Percentiles rank a stretch among this genome's conserved stretches.
phyloP scores from a whole-genome alignment of 192 early-diverging fungal species.

The Coemansia furcata region DNA sequence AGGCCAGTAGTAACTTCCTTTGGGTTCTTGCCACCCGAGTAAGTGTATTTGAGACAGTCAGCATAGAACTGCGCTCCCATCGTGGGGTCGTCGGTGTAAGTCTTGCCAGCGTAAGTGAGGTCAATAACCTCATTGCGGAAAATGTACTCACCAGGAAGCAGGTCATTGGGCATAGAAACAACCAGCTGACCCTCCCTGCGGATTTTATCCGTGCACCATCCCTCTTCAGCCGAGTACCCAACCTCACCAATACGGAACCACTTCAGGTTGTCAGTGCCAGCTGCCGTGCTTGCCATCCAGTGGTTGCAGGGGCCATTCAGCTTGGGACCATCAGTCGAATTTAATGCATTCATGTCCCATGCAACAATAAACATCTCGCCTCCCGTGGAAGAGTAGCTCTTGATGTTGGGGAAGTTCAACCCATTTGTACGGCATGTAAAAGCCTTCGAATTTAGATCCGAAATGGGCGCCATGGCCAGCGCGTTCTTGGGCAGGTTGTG shows the following conservation, averaged over 20 bases:
- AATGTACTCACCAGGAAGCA: neutral
- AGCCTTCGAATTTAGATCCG: neutral
- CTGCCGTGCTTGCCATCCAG: neutral
- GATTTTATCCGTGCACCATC: neutral
- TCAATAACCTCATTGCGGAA: slow-evolving; percentile 2
- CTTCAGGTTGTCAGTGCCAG: neutral
- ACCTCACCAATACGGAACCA: slow-evolving; percentile 1
- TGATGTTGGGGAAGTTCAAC: neutral
- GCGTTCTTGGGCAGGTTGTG: neutral
- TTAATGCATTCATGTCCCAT: neutral
- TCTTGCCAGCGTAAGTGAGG: neutral
- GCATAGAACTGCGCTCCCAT: slow-evolving; percentile 3
- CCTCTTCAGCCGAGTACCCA: neutral
- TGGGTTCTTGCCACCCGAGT: neutral
- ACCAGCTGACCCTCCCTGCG: neutral
- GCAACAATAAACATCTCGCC: slow-evolving; percentile 1
- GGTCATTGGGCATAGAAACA: slow-evolving; percentile 1
- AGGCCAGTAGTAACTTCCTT: neutral
- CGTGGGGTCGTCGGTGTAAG: neutral
- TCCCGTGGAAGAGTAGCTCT: neutral
- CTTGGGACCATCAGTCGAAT: neutral
- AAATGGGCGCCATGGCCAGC: neutral
- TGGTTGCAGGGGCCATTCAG: neutral
- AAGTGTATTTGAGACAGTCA: neutral
- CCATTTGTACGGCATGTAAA: slow-evolving; percentile 3